Base-by-base conservation (phyloP, 164 flowering plant genomes). In the Amborella trichopoda region DNA sequence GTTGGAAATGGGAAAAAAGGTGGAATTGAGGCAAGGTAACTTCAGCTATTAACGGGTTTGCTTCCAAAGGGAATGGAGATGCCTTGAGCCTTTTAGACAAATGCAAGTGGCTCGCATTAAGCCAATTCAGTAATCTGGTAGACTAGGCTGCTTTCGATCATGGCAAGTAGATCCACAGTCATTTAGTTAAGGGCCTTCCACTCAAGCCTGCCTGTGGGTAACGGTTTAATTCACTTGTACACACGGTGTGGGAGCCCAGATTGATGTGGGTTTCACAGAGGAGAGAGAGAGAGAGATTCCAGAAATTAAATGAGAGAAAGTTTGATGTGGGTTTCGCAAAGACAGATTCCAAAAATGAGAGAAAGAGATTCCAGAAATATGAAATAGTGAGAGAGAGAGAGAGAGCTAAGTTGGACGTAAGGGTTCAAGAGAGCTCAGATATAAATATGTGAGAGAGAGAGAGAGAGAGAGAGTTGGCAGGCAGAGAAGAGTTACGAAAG, bases 181-280 rank as follows among this genome's bases (percentile, higher is more conserved):
- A 79, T 56, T 65, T 43, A 1, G 14, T 87, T 12, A 72, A 77
- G 57, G 50, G 51, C 28, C 46, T 32, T 23, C 66, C 64, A 70
- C 54, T 14, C 44, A 23, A 65, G 57, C 50, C 49, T 64, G 28
- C 49, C 75, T 54, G 88, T 79, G 2, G 73, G 57, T 39, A 87
- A 83, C 55, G 77, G 83, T 22, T 62, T 87, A 55, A 53, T 87
- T 28, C 65, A 72, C 46, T 78, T 83, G 94, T 87, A 83, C 49
- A 56, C 70, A 11, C 83, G 75, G 52, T 75, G 85, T 66, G 96
- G 94, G 37, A 61, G 63, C 51, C 62, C 79, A 40, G 61, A 34
- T n/a, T n/a, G n/a, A n/a, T n/a, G n/a, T n/a, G n/a, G n/a, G n/a
- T n/a, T n/a, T n/a, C n/a, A n/a, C n/a, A n/a, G n/a, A n/a, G n/a